A percentile compares a stretch with the other conserved stretches of the same genome.
These are phyloP conservation scores for Pythium utonaiense DNA, from an alignment of 352 stramenopile genomes.

Conservation along the genomic window DNA sequence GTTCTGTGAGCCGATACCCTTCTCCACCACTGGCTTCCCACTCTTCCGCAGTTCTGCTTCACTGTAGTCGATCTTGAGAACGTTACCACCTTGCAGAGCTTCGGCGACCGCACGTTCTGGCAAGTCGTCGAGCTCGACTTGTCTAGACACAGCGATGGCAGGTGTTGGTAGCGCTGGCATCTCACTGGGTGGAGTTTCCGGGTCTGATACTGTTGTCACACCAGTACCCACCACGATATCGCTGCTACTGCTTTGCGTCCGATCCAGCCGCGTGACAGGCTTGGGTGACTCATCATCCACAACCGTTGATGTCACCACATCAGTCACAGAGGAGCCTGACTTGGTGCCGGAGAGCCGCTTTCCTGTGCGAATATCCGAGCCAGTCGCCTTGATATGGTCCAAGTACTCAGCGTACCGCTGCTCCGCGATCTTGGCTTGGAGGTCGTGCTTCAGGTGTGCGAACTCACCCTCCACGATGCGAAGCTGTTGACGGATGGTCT, in stretches of 20 bases:
- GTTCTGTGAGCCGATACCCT: background rate
- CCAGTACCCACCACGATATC: slow-evolving; percentile 28
- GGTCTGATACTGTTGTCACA: background rate
- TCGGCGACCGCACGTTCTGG: slow-evolving; percentile 36
- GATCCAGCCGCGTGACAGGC: slow-evolving; percentile 6
- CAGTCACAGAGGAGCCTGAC: background rate
- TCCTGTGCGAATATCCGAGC: slow-evolving; percentile 79
- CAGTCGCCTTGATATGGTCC: slow-evolving; percentile 58
- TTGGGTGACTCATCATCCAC: slow-evolving; percentile 8
- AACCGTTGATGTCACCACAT: background rate
- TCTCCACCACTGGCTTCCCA: slow-evolving; percentile 3
- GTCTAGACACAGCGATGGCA: background rate
- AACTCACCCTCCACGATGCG: slow-evolving; percentile 71
- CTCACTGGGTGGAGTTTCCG: background rate
- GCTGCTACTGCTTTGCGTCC: slow-evolving; percentile 31
- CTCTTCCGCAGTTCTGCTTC: slow-evolving; percentile 7
- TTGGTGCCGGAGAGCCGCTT: slow-evolving; percentile 9
- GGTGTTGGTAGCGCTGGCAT: background rate
- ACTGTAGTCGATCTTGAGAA: slow-evolving; percentile 48
- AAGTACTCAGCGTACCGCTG: slow-evolving; percentile 78
- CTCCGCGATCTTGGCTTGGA: slow-evolving; percentile 66
- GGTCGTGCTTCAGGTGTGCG: slow-evolving; percentile 61
- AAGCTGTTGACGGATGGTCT: slow-evolving; percentile 73
- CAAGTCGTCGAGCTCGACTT: slow-evolving; percentile 50
- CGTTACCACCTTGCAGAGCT: slow-evolving; percentile 27